Evolutionary conservation across 164 flowering plant genomes (phyloP).

Genomic region (Hamamelis virginiana): DNA sequence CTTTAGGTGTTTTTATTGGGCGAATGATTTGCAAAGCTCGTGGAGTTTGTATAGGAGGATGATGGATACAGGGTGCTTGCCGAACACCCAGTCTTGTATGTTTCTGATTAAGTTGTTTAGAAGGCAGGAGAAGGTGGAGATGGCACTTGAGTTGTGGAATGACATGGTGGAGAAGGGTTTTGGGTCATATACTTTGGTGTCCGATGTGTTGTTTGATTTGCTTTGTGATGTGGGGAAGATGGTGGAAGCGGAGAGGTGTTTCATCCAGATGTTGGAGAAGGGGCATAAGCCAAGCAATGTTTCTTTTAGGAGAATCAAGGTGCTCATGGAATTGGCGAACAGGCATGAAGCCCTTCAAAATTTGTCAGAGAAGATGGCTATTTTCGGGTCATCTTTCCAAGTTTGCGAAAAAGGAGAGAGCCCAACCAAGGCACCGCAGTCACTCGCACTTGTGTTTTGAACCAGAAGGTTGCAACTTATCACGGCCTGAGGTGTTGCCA

Average conservation of each 20-base stretch:
- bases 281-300: constrained; percentile 83
- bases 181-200: constrained; percentile 76
- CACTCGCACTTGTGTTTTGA: constrained; percentile 10
- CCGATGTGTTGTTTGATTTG: constrained; percentile 85
- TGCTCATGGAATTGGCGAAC: constrained; percentile 87
- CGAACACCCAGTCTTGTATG: constrained; percentile 89
- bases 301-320: constrained; percentile 79
- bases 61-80: constrained; percentile 72
- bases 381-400: constrained; percentile 36
- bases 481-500: constrained; percentile 32
- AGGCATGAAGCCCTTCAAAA: constrained; percentile 48
- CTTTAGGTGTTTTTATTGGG: constrained; percentile 66
- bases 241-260: constrained; percentile 82
- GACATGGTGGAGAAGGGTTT: constrained; percentile 91
- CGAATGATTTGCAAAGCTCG: constrained; percentile 62
- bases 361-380: constrained; percentile 61
- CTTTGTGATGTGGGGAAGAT: constrained; percentile 87
- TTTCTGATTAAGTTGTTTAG: constrained; percentile 69
- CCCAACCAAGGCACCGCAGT: background rate
- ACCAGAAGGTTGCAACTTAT: constrained; percentile 22
- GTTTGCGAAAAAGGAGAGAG: constrained; percentile 10
- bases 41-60: constrained; percentile 72
- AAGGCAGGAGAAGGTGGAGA: constrained; percentile 76
- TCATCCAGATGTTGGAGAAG: constrained; percentile 83
- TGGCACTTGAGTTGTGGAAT: constrained; percentile 77